phyloP scores from a whole-genome alignment of 2,329 filamentous ascomycete genomes.

The Geosmithia putterillii region DNA sequence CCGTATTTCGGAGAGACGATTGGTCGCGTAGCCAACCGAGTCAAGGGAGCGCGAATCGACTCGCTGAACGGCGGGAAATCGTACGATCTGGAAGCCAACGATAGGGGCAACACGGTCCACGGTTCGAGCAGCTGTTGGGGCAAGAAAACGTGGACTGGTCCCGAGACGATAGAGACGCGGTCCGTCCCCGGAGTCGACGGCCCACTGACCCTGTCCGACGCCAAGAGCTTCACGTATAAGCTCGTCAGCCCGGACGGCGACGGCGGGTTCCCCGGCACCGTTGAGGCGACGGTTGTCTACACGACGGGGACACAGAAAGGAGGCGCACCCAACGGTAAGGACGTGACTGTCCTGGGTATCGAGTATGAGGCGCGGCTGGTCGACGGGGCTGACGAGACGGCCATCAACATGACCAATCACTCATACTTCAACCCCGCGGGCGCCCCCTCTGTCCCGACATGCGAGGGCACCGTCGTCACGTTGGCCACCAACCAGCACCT shows the following conservation, averaged over 20 bases:
- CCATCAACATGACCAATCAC: constrained; percentile 91
- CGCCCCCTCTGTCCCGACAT: constrained; percentile 22
- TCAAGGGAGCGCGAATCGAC: constrained; percentile 58
- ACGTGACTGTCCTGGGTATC: constrained; percentile 63
- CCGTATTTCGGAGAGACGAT: constrained; percentile 91
- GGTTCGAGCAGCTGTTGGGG: constrained; percentile 69
- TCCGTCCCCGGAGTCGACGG: constrained; percentile 36
- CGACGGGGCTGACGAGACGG: constrained; percentile 74
- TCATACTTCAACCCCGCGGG: constrained; percentile 61
- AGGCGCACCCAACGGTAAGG: constrained; percentile 31
- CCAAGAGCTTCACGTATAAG: constrained; percentile 54
- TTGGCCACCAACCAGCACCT: constrained; percentile 55
- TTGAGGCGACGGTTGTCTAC: constrained; percentile 69
- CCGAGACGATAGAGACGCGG: constrained; percentile 42
- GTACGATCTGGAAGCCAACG: constrained; percentile 63
- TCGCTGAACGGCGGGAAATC: constrained; percentile 55
- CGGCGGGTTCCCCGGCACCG: constrained; percentile 79
- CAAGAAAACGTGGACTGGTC: constrained; percentile 65
- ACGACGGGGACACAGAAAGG: constrained; percentile 56
- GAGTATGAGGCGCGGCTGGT: constrained; percentile 84
- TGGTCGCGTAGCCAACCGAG: constrained; percentile 72
- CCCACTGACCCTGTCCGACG: constrained; percentile 46
- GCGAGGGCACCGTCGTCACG: constrained; percentile 51
- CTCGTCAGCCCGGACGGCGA: constrained; percentile 68
- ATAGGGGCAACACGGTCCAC: constrained; percentile 65